Base-by-base conservation (phyloP, 495 filamentous ascomycete species). In the Neurospora sp. region DNA sequence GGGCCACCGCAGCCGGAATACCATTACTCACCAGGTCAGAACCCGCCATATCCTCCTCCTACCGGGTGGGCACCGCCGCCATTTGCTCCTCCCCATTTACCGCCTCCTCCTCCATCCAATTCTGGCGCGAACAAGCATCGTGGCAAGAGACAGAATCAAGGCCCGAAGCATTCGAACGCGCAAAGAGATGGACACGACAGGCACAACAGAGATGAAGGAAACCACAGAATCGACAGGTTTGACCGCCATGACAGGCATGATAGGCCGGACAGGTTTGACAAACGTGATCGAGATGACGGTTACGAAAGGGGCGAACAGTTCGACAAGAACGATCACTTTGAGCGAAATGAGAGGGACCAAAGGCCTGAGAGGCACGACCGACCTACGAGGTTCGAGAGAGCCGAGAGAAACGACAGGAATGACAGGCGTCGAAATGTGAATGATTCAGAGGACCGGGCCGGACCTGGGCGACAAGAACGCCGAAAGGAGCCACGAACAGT, bases 1-100 rank as follows among this genome's bases (percentile, higher is more conserved):
- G 16, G 70, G 27, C 71, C 69, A 9, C 80, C 76, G 22, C 77
- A 75, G 9, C 73, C 71, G 20, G 70, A 75, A 48, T 81, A 79
- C 42, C 78, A 78, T 17, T 76, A 74, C 70, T 69, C 78, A 3
- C 79, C 76, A 8, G 59, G 69, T 12, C 76, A 71, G 8, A 65
- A 77, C 10, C 68, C 39, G 3, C 61, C 71, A 73, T 77, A 73
- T 72, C 69, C 73, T 68, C 72, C 79, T 3, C 70, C 75, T 37
- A 74, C 78, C 12, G 75, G 74, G 10, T 79, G 75, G 70, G 44
- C 40, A 16, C 77, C 59, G 17, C 70, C 74, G 4, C 70, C 75
- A 20, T 78, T 78, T 72, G 77, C 72, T 3, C 72, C 75, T 14
- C 72, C 76, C 8, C 75, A 75, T 8, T 68, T 74, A 3, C 72